These are phyloP conservation scores for Raddia guianensis DNA, from an alignment of 176 grass and related monocot species.

Conservation along the genomic window DNA sequence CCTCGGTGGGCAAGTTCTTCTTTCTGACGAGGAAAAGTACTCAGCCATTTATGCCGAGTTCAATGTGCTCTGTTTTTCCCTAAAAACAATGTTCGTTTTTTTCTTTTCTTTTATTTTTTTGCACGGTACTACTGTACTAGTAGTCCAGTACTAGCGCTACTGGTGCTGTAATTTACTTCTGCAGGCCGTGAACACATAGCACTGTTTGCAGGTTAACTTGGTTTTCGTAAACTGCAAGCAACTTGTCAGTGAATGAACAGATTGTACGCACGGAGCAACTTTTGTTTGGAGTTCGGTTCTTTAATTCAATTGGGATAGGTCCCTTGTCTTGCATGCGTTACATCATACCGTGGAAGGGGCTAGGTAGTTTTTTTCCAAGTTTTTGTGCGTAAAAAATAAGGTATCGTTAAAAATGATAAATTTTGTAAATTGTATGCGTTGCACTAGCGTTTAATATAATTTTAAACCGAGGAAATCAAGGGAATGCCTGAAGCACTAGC, in stretches of 20 bases:
- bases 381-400: no score
- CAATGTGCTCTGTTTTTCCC: constrained; percentile 23
- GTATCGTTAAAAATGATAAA: no score
- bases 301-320: constrained; percentile 6
- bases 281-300: not conserved
- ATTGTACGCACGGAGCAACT: not conserved
- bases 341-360: no score
- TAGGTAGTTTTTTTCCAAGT: no score
- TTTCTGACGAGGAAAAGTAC: not conserved
- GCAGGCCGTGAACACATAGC: no score
- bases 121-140: not conserved
- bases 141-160: not conserved
- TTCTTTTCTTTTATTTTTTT: constrained; percentile 33
- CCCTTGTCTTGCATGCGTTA: not conserved
- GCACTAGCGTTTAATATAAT: no score
- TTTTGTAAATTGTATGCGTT: no score
- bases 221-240: constrained; percentile 25
- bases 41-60: constrained; percentile 36
- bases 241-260: not conserved
- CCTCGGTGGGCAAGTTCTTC: not conserved
- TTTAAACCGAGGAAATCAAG: no score
- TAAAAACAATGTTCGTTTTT: no score
- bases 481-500: no score
- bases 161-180: not conserved
- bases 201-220: constrained; percentile 31